These are phyloP conservation scores for Leccinum incarnatum DNA, from an alignment of 768 basidiomycete genomes.

Conservation along the genomic window DNA sequence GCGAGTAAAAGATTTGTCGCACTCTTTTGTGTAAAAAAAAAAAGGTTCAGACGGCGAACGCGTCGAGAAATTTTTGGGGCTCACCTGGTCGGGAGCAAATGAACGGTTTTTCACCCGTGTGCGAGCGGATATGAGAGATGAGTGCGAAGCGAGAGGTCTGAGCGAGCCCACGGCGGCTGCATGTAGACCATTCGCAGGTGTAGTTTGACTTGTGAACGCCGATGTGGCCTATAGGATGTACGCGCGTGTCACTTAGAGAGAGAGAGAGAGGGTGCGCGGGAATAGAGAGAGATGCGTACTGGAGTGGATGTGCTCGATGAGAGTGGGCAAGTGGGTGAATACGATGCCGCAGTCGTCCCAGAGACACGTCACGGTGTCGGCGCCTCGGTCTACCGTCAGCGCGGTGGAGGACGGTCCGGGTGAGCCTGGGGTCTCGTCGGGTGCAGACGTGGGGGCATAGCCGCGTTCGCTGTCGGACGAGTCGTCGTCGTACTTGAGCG, in stretches of 20 bases:
- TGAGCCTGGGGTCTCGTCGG: constrained; percentile 16
- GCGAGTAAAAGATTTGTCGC: constrained; percentile 92
- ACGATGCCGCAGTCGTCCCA: constrained; percentile 80
- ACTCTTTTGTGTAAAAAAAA: constrained; percentile 55
- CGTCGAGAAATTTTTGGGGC: constrained; percentile 20
- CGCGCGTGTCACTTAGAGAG: background rate
- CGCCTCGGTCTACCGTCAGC: constrained; percentile 21
- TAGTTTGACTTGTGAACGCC: constrained; percentile 82
- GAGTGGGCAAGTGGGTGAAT: constrained; percentile 68
- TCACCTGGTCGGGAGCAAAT: constrained; percentile 75
- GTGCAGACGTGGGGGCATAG: constrained; percentile 12
- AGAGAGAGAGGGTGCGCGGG: too few species aligned
- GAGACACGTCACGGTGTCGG: constrained; percentile 70
- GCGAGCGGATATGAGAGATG: constrained; percentile 85
- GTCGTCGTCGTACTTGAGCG: constrained; percentile 24
- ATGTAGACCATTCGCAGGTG: constrained; percentile 87
- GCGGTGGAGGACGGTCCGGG: constrained; percentile 24
- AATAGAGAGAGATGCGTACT: constrained; percentile 44
- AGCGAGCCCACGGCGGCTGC: constrained; percentile 71
- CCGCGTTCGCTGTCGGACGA: constrained; percentile 28
- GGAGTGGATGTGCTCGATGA: constrained; percentile 81
- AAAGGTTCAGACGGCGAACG: background rate
- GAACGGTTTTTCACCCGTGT: constrained; percentile 95
- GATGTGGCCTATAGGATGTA: constrained; percentile 59
- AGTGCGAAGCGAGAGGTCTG: constrained; percentile 90